Conservation (phyloP, 257 asterid genomes). For the Capsicum pubescens region DNA sequence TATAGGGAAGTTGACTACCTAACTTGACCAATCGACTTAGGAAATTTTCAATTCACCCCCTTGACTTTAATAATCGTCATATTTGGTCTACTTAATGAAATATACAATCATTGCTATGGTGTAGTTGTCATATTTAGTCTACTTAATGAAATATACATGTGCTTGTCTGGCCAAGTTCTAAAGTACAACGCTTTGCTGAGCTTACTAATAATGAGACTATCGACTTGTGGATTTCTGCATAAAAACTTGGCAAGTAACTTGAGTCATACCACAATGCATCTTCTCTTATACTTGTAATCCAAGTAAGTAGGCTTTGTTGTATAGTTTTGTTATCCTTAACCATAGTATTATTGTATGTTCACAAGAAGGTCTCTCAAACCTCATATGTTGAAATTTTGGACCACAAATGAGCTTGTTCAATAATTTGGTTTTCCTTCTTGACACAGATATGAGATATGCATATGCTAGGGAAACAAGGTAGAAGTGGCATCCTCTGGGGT, state of each 20-base stretch:
- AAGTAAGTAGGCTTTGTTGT: conserved; percentile 56
- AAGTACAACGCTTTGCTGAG: conserved; percentile 73
- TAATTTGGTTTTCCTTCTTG: too few species aligned
- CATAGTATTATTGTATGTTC: background rate
- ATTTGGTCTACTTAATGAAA: too few species aligned
- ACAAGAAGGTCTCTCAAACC: background rate
- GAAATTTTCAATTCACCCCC: too few species aligned
- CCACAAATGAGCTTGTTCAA: too few species aligned
- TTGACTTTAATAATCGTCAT: too few species aligned
- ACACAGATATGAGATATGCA: too few species aligned
- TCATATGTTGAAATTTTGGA: background rate
- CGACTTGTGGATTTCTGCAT: conserved; percentile 81
- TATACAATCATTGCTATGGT: too few species aligned
- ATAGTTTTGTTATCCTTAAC: background rate
- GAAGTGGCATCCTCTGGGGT: too few species aligned
- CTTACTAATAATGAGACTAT: conserved; percentile 75
- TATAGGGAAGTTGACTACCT: too few species aligned
- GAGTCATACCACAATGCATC: conserved; percentile 87
- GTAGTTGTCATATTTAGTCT: conserved; percentile 33
- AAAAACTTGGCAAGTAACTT: conserved; percentile 71
- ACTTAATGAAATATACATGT: conserved; percentile 77
- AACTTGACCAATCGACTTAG: too few species aligned
- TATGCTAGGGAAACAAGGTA: too few species aligned
- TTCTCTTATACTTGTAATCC: conserved; percentile 76
- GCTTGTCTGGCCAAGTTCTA: conserved; percentile 89